Evolutionary conservation across 1,139 yeast genomes (phyloP), one percentile per base, ranked within the genome.

Genomic region (Hemisphaericaspora lyxosophila): DNA sequence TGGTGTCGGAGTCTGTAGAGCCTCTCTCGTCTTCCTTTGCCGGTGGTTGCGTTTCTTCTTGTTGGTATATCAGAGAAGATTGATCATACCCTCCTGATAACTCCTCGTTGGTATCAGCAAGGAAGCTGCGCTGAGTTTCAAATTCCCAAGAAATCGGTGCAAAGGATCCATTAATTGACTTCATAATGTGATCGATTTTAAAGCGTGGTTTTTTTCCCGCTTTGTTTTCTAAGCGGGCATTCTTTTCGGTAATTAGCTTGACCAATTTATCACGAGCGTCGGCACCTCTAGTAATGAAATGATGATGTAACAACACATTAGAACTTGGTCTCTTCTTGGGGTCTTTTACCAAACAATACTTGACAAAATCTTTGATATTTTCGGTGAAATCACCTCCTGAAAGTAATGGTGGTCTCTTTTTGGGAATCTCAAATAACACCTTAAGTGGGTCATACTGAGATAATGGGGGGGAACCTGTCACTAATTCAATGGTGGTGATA

Each of bases 401-500:
- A 39, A 89, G 63, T 7, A 60, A 54, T 1, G 96, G 96, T 0
- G 96, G 80, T 30, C 78, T 75, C 33, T 75, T 67, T 40, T 74
- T 74, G 15, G 95, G 94, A 38, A 89, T 82, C 42, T 80, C 78
- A 53, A 82, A 75, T 41, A 89, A 65, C 0, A 85, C 85, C 48
- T 83, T 81, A 78, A 84, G 73, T 8, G 95, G 95, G 41, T 84
- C 87, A 41, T 75, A 67, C 23, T 81, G 77, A 0, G 85, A 60
- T 37, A 78, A 66, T 1, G 96, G 95, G 0, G 94, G 92, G 5
- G 72, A 60, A 0, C 95, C 95, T 4, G 80, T 78, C 1, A 82
- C 70, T 33, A 87, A 60, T 55, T 87, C 96, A 47, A 84, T 82
- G 1, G 85, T 75, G 1, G 95, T 87, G 35, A 87, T 86, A 0